phyloP scores from a whole-genome alignment of 2,329 filamentous ascomycete species.

The Pezicula radicicola region DNA sequence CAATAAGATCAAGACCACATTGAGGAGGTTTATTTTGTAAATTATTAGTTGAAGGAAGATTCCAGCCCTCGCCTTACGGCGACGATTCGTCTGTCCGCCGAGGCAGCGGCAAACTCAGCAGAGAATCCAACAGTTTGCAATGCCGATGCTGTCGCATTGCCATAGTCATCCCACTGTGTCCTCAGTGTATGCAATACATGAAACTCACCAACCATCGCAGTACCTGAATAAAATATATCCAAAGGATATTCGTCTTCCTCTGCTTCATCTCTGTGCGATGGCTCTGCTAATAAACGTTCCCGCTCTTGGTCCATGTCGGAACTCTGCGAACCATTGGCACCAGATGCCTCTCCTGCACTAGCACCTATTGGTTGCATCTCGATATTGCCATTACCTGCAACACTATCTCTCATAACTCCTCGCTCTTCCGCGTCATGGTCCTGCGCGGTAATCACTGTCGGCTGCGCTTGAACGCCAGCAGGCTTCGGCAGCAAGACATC shows the following conservation, averaged over 20 bases:
- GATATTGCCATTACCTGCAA: constrained; percentile 20
- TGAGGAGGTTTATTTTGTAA: constrained; percentile 1
- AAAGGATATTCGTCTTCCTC: constrained; percentile 20
- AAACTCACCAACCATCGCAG: constrained; percentile 27
- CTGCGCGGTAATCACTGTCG: constrained; percentile 16
- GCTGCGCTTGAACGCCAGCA: constrained; percentile 8
- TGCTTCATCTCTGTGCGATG: constrained; percentile 10
- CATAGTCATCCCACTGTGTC: constrained; percentile 26
- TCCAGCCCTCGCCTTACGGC: constrained; percentile 19
- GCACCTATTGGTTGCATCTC: constrained; percentile 21
- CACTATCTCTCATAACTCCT: constrained; percentile 21
- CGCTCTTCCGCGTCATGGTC: constrained; percentile 29
- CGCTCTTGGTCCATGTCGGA: constrained; percentile 16
- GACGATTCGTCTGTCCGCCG: constrained; percentile 22
- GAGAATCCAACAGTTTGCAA: constrained; percentile 25
- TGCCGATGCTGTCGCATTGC: constrained; percentile 21
- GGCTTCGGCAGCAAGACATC: background rate
- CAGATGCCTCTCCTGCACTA: no score
- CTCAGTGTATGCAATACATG: constrained; percentile 27
- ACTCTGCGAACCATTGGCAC: constrained; percentile 1
- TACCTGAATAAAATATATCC: constrained; percentile 29
- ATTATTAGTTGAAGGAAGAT: constrained; percentile 7
- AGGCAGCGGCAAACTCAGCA: constrained; percentile 21
- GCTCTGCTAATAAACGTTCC: constrained; percentile 19
- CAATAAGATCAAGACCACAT: background rate